A percentile compares a stretch with the other conserved stretches of the same genome.
Conservation (phyloP, 306 rosid genomes). For the Cajanus cajan region DNA sequence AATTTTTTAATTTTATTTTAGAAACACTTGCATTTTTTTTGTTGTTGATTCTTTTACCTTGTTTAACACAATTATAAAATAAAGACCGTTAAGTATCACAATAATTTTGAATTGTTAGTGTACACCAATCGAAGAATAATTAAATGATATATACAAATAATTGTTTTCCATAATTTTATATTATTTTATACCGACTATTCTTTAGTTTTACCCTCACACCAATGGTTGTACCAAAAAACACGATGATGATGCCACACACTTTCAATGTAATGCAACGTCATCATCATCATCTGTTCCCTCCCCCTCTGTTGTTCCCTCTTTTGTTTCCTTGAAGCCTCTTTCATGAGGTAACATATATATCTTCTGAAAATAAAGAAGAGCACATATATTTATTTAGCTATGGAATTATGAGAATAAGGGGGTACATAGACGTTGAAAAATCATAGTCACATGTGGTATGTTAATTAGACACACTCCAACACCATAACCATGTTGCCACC, state of each 20-base stretch:
- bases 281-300: not conserved
- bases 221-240: slow-evolving; percentile 5
- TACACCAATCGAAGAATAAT: not conserved
- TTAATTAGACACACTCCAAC: slow-evolving; percentile 40
- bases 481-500: slow-evolving; percentile 32
- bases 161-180: not conserved
- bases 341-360: not conserved
- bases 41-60: not conserved
- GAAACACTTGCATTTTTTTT: not conserved
- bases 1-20: not conserved
- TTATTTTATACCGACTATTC: not conserved
- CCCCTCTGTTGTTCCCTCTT: not conserved
- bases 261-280: slow-evolving; percentile 1
- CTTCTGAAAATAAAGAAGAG: not conserved
- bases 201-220: not conserved
- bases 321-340: slow-evolving; percentile 40
- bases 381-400: not conserved
- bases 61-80: not conserved
- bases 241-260: slow-evolving; percentile 1
- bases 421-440: slow-evolving; percentile 38
- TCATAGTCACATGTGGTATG: slow-evolving; percentile 54
- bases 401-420: slow-evolving; percentile 24
- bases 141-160: no score
- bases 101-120: not conserved
- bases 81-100: not conserved